Evolutionary conservation across 192 early-diverging fungal species (phyloP).

Genomic region (Coemansia sp.): DNA sequence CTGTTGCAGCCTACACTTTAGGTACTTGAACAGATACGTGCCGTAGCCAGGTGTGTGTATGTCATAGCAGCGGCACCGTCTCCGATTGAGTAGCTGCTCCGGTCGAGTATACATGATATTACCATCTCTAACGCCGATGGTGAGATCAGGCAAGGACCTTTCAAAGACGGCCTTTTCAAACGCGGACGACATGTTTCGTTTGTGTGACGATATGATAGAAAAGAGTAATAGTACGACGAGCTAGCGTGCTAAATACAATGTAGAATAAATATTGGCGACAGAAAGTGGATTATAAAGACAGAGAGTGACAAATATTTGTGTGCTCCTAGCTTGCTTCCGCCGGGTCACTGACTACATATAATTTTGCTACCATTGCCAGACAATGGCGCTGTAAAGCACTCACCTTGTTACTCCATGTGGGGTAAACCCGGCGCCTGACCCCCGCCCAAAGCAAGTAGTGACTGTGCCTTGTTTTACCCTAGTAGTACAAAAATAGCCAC

Average conservation of each 20-base stretch:
- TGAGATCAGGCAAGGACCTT: conserved; percentile 38
- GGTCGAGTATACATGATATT: conserved; percentile 43
- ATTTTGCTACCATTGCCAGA: neutral
- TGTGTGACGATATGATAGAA: neutral
- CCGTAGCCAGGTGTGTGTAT: conserved; percentile 11
- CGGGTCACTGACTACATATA: neutral
- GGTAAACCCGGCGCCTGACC: neutral
- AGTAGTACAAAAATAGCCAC: conserved; percentile 7
- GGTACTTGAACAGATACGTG: conserved; percentile 12
- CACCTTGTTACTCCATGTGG: neutral
- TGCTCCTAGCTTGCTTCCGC: neutral
- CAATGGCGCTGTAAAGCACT: neutral
- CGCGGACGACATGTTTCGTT: neutral
- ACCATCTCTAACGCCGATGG: conserved; percentile 44
- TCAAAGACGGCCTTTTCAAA: conserved; percentile 22
- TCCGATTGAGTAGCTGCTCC: conserved; percentile 39
- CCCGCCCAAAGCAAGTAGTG: neutral
- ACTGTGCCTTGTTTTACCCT: conserved; percentile 6
- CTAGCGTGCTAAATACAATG: neutral
- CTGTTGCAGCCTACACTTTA: conserved; percentile 27
- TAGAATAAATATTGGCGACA: neutral
- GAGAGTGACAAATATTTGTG: neutral
- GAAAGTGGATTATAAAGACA: neutral
- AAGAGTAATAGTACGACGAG: neutral
- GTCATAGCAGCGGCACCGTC: conserved; percentile 33